Base-by-base conservation (phyloP, 192 early-diverging fungal genomes). In the Jimgerdemannia lactiflua region DNA sequence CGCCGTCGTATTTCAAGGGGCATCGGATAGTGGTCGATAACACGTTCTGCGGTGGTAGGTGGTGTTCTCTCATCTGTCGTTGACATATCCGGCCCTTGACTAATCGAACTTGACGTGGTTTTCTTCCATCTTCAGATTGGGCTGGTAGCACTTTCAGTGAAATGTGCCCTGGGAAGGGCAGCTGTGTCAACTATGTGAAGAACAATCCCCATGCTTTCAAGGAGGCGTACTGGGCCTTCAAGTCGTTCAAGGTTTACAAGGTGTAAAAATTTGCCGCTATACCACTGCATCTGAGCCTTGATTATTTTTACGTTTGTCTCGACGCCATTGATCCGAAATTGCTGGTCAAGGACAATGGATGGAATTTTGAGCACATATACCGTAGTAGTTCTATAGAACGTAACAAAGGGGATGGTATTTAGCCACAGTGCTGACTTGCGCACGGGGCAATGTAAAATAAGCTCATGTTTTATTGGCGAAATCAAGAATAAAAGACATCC, bases 11-110 rank as follows among this genome's bases (percentile, higher is more conserved):
- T 67, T 80, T 80, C 67, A 42, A 42, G 18, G 69, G 54, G 14
- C 68, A 73, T 19, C 77, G 81, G 29, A 81, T 80, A 76, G 77
- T 80, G 14, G 75, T 80, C 4, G 73, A 65, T 65, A 18, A 18
- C 14, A 65, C 64, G 14, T 65, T 65, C 64, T 65, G 64, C 63
- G 78, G 78, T 4, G 83, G 29, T 29, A 29, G 29, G 29, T 29
- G 29, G 29, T 29, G 29, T 29, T 67, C 8, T 67, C n/a, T 66
- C 20, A 64, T 79, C 66, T n/a, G 77, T 20, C 29, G 41, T 42
- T 0, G 66, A 67, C 8, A 39, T 67, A 63, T 79, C 80, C 64
- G 19, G 59, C 19, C 64, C 39, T 29, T 43, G 49, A 29, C 65
- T 80, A 29, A 80, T 79, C 74, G 76, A 80, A 19, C 66, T 79